These are phyloP conservation scores for Diaporthe citriasiana DNA, from an alignment of 2,329 filamentous ascomycete genomes.

Conservation along the genomic window DNA sequence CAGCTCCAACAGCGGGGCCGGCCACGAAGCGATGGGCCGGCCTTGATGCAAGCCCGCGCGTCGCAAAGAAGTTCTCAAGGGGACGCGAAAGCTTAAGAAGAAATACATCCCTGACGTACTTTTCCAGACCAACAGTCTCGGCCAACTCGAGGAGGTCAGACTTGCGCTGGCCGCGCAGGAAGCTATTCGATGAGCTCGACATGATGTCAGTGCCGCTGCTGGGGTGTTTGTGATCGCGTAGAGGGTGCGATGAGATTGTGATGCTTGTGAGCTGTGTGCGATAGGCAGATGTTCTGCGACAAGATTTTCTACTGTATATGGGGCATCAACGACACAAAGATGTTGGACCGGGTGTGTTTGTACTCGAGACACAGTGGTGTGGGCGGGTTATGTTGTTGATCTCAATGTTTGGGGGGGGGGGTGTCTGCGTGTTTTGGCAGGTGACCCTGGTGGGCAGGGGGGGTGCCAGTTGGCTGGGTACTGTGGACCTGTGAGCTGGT, in stretches of 20 bases:
- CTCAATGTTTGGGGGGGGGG: slow-evolving; percentile 23
- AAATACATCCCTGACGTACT: slow-evolving; percentile 69
- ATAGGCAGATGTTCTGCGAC: slow-evolving; percentile 22
- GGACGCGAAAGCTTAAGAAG: slow-evolving; percentile 33
- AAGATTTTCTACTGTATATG: slow-evolving; percentile 27
- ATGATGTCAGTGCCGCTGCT: slow-evolving; percentile 58
- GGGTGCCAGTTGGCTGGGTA: slow-evolving; percentile 15
- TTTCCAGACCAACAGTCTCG: slow-evolving; percentile 76
- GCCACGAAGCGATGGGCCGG: not conserved
- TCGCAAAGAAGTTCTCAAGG: not conserved
- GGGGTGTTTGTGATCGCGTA: slow-evolving; percentile 40
- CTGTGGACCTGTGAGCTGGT: slow-evolving; percentile 6
- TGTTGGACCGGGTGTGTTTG: slow-evolving; percentile 8
- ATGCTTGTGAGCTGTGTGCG: slow-evolving; percentile 41
- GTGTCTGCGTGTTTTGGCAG: slow-evolving; percentile 23
- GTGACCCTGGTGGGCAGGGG: slow-evolving; percentile 28
- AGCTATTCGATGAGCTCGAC: slow-evolving; percentile 73
- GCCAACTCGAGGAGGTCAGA: slow-evolving; percentile 82
- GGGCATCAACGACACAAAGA: slow-evolving; percentile 33
- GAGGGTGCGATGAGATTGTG: slow-evolving; percentile 51
- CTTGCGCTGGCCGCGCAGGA: slow-evolving; percentile 87
- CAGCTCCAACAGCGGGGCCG: not conserved
- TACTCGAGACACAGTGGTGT: slow-evolving; percentile 19
- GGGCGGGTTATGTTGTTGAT: slow-evolving; percentile 37
- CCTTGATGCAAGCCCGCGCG: not conserved